A percentile compares a stretch with the other conserved stretches of the same genome.
Conservation (phyloP, 176 grass and related monocot species). For the Carex parvula region DNA sequence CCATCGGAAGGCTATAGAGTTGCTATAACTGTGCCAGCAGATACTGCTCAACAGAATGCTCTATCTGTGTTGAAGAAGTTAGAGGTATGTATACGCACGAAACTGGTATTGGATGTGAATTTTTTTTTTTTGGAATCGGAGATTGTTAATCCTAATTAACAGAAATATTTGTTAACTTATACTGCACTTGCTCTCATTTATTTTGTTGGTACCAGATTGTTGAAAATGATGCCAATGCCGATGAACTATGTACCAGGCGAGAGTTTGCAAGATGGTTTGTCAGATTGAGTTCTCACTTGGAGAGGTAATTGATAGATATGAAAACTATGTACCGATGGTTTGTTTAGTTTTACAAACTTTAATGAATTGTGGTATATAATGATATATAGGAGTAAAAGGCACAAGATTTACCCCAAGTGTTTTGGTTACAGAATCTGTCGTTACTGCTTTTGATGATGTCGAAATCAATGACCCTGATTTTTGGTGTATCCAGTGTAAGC, state of each 20-base stretch:
- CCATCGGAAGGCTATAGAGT: constrained; percentile 25
- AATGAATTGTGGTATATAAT: constrained; percentile 19
- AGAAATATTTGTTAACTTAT: constrained; percentile 17
- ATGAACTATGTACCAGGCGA: constrained; percentile 73
- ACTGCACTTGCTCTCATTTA: constrained; percentile 5
- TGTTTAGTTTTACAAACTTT: background rate
- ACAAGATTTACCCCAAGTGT: constrained; percentile 58
- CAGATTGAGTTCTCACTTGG: constrained; percentile 64
- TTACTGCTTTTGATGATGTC: constrained; percentile 76
- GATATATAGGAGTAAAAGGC: constrained; percentile 59
- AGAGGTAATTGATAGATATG: constrained; percentile 47
- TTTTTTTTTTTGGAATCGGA: background rate
- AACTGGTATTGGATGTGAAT: background rate
- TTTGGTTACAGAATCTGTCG: constrained; percentile 36
- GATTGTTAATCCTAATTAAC: background rate
- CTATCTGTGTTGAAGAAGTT: constrained; percentile 79
- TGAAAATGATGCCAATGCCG: constrained; percentile 59
- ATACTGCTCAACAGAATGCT: constrained; percentile 69
- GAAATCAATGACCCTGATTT: constrained; percentile 68
- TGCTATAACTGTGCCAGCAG: constrained; percentile 44
- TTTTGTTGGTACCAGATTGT: constrained; percentile 53
- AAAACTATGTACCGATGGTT: background rate
- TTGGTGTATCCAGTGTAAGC: constrained; percentile 94
- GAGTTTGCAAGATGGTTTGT: constrained; percentile 96
- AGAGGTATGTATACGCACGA: constrained; percentile 43